phyloP scores from a whole-genome alignment of 306 rosid genomes.

The Castanea sativa region DNA sequence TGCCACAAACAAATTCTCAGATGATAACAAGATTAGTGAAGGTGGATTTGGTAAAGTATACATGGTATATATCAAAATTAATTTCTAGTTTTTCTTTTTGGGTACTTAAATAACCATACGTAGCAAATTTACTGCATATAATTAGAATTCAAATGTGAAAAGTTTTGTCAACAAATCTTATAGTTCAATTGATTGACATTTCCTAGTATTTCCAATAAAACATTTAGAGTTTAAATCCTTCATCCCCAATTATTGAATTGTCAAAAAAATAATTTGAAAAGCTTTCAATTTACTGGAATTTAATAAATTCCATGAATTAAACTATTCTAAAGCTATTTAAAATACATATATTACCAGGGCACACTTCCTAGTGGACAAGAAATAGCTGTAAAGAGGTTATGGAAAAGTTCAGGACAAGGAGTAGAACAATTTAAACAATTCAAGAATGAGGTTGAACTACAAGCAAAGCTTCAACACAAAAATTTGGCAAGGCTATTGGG shows the following conservation, averaged over 20 bases:
- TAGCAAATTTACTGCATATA: not conserved
- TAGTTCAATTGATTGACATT: rapidly evolving
- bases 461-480: conserved; percentile 23
- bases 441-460: conserved; percentile 24
- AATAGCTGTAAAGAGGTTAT: conserved; percentile 23
- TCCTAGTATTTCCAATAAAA: too few species aligned
- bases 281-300: not conserved
- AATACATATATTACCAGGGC: conserved; percentile 16
- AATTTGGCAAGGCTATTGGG: conserved; percentile 22
- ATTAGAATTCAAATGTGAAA: too few species aligned
- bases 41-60: conserved; percentile 34
- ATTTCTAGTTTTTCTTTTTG: not conserved
- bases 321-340: not conserved
- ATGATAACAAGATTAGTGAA: conserved; percentile 16
- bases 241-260: too few species aligned
- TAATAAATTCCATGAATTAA: too few species aligned
- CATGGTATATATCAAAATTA: not conserved
- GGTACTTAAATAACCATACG: not conserved
- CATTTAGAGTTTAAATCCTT: too few species aligned
- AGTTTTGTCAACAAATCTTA: too few species aligned
- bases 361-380: conserved; percentile 18
- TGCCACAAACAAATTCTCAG: conserved; percentile 26
- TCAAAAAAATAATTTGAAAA: not conserved
- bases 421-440: not conserved
- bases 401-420: conserved; percentile 5